Conservation (phyloP, 192 early-diverging fungal genomes). For the Pilaira anomala region DNA sequence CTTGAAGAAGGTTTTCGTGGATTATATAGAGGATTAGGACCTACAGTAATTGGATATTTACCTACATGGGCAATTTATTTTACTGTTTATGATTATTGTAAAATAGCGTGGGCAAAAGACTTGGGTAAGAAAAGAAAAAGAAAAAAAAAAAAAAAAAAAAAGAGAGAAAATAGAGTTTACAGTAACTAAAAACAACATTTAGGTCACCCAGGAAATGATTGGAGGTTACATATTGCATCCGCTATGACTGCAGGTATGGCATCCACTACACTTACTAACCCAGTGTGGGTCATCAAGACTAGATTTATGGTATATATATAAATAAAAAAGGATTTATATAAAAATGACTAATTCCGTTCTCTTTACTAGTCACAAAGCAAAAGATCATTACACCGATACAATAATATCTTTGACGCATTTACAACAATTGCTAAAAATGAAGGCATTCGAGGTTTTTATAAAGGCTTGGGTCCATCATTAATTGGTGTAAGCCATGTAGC, state of each 20-base stretch:
- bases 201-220: conserved; percentile 42
- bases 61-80: conserved; percentile 94
- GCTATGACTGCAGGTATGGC: conserved; percentile 82
- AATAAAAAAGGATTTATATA: not conserved
- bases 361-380: conserved; percentile 70
- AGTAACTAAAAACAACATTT: too few relatives aligned
- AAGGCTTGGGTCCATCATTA: conserved; percentile 86
- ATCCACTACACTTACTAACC: conserved; percentile 78
- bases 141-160: not conserved
- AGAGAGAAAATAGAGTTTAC: not conserved
- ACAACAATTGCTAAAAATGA: conserved; percentile 69
- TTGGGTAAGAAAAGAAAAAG: conserved; percentile 13
- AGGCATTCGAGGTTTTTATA: conserved; percentile 84
- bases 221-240: conserved; percentile 75
- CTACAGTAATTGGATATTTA: conserved; percentile 85
- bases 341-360: not conserved
- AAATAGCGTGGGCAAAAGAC: conserved; percentile 34
- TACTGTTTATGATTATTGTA: conserved; percentile 81
- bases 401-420: conserved; percentile 78
- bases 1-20: conserved; percentile 82
- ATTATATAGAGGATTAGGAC: conserved; percentile 84
- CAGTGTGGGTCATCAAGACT: conserved; percentile 91
- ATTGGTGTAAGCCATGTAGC: conserved; percentile 92
- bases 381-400: conserved; percentile 76
- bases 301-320: conserved; percentile 68